These are phyloP conservation scores for Dispira parvispora DNA, from an alignment of 192 early-diverging fungal genomes.

Conservation along the genomic window DNA sequence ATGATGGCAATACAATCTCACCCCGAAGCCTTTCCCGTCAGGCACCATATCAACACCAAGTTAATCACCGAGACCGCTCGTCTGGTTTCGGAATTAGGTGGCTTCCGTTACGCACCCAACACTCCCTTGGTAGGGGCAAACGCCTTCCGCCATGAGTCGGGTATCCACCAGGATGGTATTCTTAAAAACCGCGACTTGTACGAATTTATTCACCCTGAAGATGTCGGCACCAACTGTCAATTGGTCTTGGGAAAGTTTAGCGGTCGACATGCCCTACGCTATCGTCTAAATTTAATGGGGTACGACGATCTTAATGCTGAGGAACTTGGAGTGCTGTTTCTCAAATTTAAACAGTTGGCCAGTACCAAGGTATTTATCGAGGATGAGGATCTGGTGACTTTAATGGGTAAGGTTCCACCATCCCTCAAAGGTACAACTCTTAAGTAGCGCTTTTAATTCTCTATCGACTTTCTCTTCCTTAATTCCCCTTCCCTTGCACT, in stretches of 20 bases:
- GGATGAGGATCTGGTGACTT: constrained; percentile 75
- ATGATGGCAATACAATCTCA: constrained; percentile 93
- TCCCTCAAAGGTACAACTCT: neutral
- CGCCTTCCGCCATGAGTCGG: constrained; percentile 92
- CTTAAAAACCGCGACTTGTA: constrained; percentile 89
- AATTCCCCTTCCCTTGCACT: too few relatives aligned
- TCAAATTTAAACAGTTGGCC: constrained; percentile 74
- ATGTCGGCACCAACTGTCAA: constrained; percentile 72
- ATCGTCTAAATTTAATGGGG: constrained; percentile 60
- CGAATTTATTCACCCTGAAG: constrained; percentile 89
- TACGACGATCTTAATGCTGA: constrained; percentile 40
- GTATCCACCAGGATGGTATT: constrained; percentile 97
- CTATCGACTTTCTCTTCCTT: too few relatives aligned
- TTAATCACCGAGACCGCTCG: constrained; percentile 76
- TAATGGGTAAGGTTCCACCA: constrained; percentile 49
- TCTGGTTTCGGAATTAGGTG: constrained; percentile 72
- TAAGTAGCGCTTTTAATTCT: too few relatives aligned
- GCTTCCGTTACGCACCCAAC: constrained; percentile 88
- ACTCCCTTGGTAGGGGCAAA: constrained; percentile 96
- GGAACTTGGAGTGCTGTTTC: constrained; percentile 64
- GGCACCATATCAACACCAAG: constrained; percentile 75
- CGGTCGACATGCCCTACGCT: constrained; percentile 81
- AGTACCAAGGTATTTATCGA: constrained; percentile 76
- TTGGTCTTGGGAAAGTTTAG: constrained; percentile 93
- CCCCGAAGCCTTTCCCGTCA: constrained; percentile 67